These are phyloP conservation scores for Suillus subaureus DNA, from an alignment of 768 basidiomycete species.

Conservation along the genomic window DNA sequence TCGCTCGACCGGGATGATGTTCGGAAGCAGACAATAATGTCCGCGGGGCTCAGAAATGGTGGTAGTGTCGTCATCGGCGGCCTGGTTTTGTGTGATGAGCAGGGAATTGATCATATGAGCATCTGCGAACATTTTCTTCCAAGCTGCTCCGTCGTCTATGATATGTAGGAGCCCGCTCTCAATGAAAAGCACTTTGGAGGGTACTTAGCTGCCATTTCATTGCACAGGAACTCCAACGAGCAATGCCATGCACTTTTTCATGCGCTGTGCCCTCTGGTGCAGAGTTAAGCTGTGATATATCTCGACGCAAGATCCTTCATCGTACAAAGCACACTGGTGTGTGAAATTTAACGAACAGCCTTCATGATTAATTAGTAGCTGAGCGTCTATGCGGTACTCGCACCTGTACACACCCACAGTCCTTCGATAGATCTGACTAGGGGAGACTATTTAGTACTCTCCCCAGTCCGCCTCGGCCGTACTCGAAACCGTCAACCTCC, in stretches of 20 bases:
- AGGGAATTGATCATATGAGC: background rate
- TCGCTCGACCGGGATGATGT: background rate
- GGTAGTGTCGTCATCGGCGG: background rate
- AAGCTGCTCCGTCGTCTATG: background rate
- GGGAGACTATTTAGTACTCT: background rate
- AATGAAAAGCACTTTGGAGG: background rate
- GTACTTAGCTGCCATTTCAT: background rate
- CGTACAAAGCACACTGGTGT: background rate
- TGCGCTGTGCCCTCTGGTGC: background rate
- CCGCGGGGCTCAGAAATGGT: background rate
- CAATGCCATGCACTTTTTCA: background rate
- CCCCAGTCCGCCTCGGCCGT: background rate
- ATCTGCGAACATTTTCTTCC: background rate
- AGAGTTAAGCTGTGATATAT: background rate
- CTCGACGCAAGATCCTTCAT: background rate
- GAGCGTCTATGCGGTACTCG: background rate
- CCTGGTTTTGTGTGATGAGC: background rate
- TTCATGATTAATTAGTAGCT: background rate
- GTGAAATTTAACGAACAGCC: background rate
- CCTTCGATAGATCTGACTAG: background rate
- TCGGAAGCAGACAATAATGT: conserved; percentile 1
- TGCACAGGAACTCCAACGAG: background rate
- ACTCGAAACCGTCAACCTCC: background rate
- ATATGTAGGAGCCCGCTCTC: background rate
- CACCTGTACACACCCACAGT: background rate